A percentile compares a stretch with the other conserved stretches of the same genome.
phyloP scores from a whole-genome alignment of 306 rosid species.

The Prunus mongolica region DNA sequence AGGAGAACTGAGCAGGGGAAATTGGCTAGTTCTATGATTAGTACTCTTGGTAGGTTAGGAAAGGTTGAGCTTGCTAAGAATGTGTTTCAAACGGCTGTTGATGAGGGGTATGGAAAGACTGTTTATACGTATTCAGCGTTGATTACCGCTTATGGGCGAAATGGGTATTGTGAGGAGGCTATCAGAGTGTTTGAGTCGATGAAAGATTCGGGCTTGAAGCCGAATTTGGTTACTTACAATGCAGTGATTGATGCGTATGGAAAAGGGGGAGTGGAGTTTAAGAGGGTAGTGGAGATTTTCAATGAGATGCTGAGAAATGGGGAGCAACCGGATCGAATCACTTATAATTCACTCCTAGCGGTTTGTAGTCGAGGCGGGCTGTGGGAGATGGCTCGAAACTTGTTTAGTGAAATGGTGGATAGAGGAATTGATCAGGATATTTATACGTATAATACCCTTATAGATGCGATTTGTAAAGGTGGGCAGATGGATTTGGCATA shows the following conservation, averaged over 20 bases:
- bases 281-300: constrained; percentile 57
- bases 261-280: constrained; percentile 64
- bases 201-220: constrained; percentile 62
- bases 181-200: constrained; percentile 51
- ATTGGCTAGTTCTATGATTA: constrained; percentile 76
- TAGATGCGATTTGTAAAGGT: constrained; percentile 85
- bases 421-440: constrained; percentile 67
- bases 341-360: constrained; percentile 78
- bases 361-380: constrained; percentile 71
- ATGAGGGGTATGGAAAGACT: constrained; percentile 72
- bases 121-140: constrained; percentile 72
- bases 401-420: constrained; percentile 65
- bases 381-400: constrained; percentile 71
- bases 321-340: constrained; percentile 68
- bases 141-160: constrained; percentile 80
- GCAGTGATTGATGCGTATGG: constrained; percentile 85
- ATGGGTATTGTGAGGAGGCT: constrained; percentile 57
- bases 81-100: constrained; percentile 56
- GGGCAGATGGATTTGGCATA: constrained; percentile 79
- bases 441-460: constrained; percentile 74
- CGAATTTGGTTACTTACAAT: constrained; percentile 84
- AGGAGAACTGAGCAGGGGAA: constrained; percentile 62
- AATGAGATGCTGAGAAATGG: constrained; percentile 63
- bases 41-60: constrained; percentile 86
- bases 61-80: constrained; percentile 59